Evolutionary conservation across 2,329 filamentous ascomycete species (phyloP), one percentile per base, ranked within the genome.

Genomic region (Penicillium sp.): DNA sequence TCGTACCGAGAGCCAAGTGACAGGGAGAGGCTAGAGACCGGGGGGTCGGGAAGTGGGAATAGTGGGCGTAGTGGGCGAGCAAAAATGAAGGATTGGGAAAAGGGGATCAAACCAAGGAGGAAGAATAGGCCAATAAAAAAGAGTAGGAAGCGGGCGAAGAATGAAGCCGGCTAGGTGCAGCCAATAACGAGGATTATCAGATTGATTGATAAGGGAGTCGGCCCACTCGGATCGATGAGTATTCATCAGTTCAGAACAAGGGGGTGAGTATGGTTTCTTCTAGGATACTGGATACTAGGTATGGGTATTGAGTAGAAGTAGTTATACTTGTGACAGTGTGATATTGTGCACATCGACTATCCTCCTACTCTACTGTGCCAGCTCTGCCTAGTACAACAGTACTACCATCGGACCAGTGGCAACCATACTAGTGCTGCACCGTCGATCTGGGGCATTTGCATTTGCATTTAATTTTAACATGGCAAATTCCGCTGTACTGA

Each of bases 171-270:
- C n/a, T n/a, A n/a, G n/a, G n/a, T n/a, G n/a, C n/a, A n/a, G n/a
- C n/a, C n/a, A n/a, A n/a, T n/a, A n/a, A n/a, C n/a, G n/a, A n/a
- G 30, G 27, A 36, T 42, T 50, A 56, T 56, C 54, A 33, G 54
- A 56, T 56, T 43, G 51, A 50, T 50, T 50, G 52, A 54, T 54
- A 51, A 46, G 21, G 18, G 18, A 26, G 46, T 51, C 54, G 51
- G 54, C 54, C 51, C 51, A 56, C 51, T 43, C 43, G 37, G 46
- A 48, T n/a, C n/a, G n/a, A n/a, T n/a, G 27, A 13, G 27, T 30
- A 30, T 13, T 3, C 27, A 13, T 9, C 7, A 30, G 12, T 30
- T 10, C 13, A 13, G 12, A 12, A 30, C 7, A 30, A 30, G n/a
- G n/a, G n/a, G n/a, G n/a, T n/a, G n/a, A n/a, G n/a, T n/a, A n/a